Evolutionary conservation across 331 rosid species (phyloP), one percentile per base, ranked within the genome.

Genomic region (Rhamnella rubrinervis): DNA sequence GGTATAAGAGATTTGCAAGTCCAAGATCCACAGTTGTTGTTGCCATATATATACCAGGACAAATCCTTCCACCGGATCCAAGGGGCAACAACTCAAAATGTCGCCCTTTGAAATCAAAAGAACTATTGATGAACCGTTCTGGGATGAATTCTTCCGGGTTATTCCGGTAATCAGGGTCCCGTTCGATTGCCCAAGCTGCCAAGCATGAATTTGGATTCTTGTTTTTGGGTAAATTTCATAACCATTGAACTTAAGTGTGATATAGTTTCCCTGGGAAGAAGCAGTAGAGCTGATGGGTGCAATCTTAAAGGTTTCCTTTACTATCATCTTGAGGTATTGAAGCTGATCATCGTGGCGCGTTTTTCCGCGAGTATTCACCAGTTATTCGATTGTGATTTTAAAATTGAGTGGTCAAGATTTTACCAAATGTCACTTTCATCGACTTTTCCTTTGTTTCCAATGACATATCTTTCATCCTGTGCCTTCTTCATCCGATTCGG

Each of bases 301-400:
- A 80, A n/a, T 53, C 87, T 67, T n/a, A 1, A 83, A 38, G 1
- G 87, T 63, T 58, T 83, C 85, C 71, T 80, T 84, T n/a, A 80
- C 9, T 28, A 84, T 38, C 85, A 84, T 77, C 52, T 84, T 78
- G 39, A 74, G 69, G 56, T 77, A 75, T 0, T 25, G 61, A 49
- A 75, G n/a, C n/a, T n/a, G n/a, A n/a, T n/a, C n/a, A n/a, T n/a
- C n/a, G n/a, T n/a, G n/a, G n/a, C n/a, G n/a, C n/a, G n/a, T n/a
- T n/a, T n/a, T n/a, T n/a, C n/a, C n/a, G n/a, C n/a, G n/a, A n/a
- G n/a, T n/a, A n/a, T n/a, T n/a, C n/a, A n/a, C n/a, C n/a, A n/a
- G n/a, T n/a, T n/a, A n/a, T n/a, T n/a, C n/a, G n/a, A n/a, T n/a
- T n/a, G n/a, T n/a, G n/a, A n/a, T n/a, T n/a, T n/a, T n/a, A n/a